Conservation (phyloP, 2,329 filamentous ascomycete species). For the Plectosphaerella sp. region DNA sequence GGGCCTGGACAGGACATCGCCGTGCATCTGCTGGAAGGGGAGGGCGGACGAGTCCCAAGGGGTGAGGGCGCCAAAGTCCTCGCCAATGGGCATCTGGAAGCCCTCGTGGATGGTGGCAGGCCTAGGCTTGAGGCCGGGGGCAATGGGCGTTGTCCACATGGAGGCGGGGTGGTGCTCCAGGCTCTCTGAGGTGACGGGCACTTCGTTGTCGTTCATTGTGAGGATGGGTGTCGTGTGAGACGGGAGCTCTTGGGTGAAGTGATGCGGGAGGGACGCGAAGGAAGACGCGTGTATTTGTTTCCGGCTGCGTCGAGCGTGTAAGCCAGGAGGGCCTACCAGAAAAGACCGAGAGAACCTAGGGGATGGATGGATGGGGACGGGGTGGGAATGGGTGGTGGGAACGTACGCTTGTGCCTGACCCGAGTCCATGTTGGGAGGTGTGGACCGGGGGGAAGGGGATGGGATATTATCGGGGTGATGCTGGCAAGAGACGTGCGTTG, state of each 20-base stretch:
- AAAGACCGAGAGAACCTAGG: background rate
- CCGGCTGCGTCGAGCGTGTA: constrained; percentile 38
- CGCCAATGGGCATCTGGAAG: constrained; percentile 52
- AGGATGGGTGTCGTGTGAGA: constrained; percentile 37
- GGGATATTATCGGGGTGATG: constrained; percentile 30
- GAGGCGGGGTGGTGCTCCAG: constrained; percentile 23
- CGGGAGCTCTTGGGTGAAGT: constrained; percentile 39
- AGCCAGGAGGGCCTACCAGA: constrained; percentile 3
- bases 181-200: constrained; percentile 42
- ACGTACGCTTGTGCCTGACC: constrained; percentile 49
- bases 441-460: constrained; percentile 26
- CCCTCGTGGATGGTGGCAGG: constrained; percentile 58
- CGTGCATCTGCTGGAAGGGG: constrained; percentile 45
- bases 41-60: constrained; percentile 55
- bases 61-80: constrained; percentile 46
- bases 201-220: constrained; percentile 48
- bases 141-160: constrained; percentile 52
- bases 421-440: constrained; percentile 43
- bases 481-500: constrained; percentile 23
- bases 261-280: constrained; percentile 43
- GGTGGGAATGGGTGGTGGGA: constrained; percentile 16
- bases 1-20: constrained; percentile 47
- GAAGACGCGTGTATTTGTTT: constrained; percentile 45
- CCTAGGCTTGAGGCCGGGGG: constrained; percentile 45
- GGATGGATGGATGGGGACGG: constrained; percentile 9